Evolutionary conservation across 202 grass and related monocot species (phyloP), one percentile per base, ranked within the genome.

Genomic region (Schoenoplectus triqueter): DNA sequence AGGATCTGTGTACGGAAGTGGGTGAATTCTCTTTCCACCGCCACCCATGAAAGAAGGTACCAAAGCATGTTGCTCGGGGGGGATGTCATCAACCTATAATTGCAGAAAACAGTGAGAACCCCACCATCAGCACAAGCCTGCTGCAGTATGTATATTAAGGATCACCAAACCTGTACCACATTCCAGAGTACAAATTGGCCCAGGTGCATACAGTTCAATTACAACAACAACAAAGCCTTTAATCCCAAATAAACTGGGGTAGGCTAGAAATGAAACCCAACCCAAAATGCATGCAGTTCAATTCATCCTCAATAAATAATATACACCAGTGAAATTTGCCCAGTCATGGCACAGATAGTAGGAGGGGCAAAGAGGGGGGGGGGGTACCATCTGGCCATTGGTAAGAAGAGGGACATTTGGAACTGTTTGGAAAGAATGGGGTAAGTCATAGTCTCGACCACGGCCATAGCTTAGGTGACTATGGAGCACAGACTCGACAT

Each of bases 331-430:
- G 2, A 49, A 44, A 45, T 65, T 52, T 51, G 0, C 3, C 55
- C 40, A 18, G 51, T 9, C 15, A 65, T 20, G 49, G 10, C 20
- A n/a, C 31, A 10, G 7, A 60, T 5, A 7, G 11, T 9, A 15
- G 10, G 2, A 2, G 39, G 64, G 10, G 66, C 3, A 3, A n/a
- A 2, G 19, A 1, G 51, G 4, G 73, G 2, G 8, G 0, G 7
- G 5, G 71, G 14, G 3, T 86, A 97, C 94, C 94, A 97, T 97
- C 70, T 97, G 86, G 11, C 94, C 94, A 64, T 97, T 94, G 87
- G 94, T 97, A 91, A 97, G 94, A 47, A 94, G 90, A 22, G 94
- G 94, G 5, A 97, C 94, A 69, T 89, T 89, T 19, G 92, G 94
- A 51, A 88, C 88, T 15, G 80, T 17, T 40, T 76, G 71, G 68